Base-by-base conservation (phyloP, 352 stramenopile genomes). In the Halophytophthora batemanensis region DNA sequence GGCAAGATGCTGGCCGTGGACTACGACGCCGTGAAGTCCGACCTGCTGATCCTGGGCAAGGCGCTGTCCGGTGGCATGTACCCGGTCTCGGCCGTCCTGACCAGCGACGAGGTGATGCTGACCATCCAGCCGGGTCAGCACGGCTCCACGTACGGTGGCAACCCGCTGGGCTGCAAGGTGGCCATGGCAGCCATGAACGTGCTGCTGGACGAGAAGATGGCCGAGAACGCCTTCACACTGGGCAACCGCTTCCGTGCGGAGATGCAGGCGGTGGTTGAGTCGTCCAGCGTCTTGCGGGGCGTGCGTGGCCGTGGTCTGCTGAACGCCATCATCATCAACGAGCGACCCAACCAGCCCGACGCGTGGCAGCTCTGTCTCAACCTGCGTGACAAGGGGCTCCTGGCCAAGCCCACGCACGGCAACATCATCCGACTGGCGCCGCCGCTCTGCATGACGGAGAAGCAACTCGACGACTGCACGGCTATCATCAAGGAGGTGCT, bases 391-490 rank as follows among this genome's bases (percentile, higher is more conserved):
- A 88, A 97, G 61, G 97, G 97, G 1, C 66, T 99, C 29, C 76
- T 99, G 23, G 97, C 97, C 43, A 99, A 99, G 77, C 97, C 96
- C 14, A 99, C 97, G 38, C 97, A 99, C 67, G 95, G 93, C 57
- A 98, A 99, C 76, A 98, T 98, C 68, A 98, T 99, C 69, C 90
- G 96, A 38, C 92, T 99, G 43, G 95, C 96, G 28, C 96, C 96
- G 18, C 96, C 96, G 34, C 82, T 98, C 44, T 96, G 90, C 42
- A 98, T 98, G 70, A 97, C 77, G 18, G 86, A 98, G 61, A 66
- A 71, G 31, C 77, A 98, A 74, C 87, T 98, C 59, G 86, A 98
- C 60, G 69, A 98, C 64, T 98, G 93, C 74, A 89, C 78, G 18
- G 61, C 59, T 19, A 94, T 93, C 48, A 82, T 93, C 67, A 86